Evolutionary conservation across 2,329 filamentous ascomycete species (phyloP), one percentile per base, ranked within the genome.

Genomic region (Paraconiothyrium brasiliense): DNA sequence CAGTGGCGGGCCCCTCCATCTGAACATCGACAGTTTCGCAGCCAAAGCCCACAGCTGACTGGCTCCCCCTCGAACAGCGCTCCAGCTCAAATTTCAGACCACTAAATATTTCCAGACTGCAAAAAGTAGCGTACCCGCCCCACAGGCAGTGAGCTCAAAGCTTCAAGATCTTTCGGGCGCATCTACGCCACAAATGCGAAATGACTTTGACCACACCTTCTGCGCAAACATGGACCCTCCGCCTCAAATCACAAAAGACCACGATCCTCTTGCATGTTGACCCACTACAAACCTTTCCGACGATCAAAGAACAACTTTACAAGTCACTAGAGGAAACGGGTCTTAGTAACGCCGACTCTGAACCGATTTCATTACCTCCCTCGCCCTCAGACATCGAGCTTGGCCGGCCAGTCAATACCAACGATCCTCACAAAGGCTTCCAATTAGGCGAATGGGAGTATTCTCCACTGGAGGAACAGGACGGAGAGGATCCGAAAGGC

Each of bases 241-340:
- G 82, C 60, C 78, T 84, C 67, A 84, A 84, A 67, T 72, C 79
- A 57, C 71, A 78, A 69, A 80, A 78, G 51, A 81, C 78, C 35
- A 84, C 83, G 37, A 69, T 84, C 62, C 70, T 84, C 46, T 76
- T 85, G 0, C 80, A 84, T 71, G 72, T 78, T 66, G 78, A 82
- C 55, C 81, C 81, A 0, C 74, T 83, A 6, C 69, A 78, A 57
- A 74, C 76, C 52, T 77, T 84, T 58, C 47, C 66, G 14, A 70
- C 71, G 1, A 71, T 84, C 24, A 82, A 83, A 65, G 46, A 71
- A 7, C 71, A 78, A 32, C 80, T 85, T 11, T 75, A 81, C 58
- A 66, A 71, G 50, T 81, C 80, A 0, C 72, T 85, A 2, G 60
- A 71, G 39, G 76, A 83, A 58, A 80, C 80, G 7, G 66, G 69